Evolutionary conservation across 164 flowering plant species (phyloP).

Genomic region (Vitis amurensis): DNA sequence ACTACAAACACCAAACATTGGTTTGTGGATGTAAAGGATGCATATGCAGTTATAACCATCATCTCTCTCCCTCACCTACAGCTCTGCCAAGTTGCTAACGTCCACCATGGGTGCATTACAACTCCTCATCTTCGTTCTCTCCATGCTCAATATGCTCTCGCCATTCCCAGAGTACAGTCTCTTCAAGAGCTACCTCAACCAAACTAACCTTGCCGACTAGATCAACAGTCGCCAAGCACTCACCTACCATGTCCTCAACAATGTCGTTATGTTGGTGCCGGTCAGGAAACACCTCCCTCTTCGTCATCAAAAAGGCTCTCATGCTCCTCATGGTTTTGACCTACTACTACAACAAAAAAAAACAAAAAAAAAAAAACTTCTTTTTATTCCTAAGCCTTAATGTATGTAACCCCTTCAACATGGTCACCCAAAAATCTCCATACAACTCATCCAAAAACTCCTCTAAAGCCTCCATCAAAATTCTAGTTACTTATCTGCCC

Average conservation of each 20-base stretch:
- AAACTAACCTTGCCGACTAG: constrained; percentile 79
- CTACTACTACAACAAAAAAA: constrained; percentile 67
- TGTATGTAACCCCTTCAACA: too few relatives aligned
- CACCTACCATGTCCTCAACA: constrained; percentile 67
- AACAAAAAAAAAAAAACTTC: too few relatives aligned
- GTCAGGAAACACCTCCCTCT: constrained; percentile 53
- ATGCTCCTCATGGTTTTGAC: constrained; percentile 68
- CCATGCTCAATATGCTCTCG: constrained; percentile 38
- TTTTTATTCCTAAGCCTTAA: too few relatives aligned
- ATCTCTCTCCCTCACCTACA: constrained; percentile 1
- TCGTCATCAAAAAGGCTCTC: constrained; percentile 64
- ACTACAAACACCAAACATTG: too few relatives aligned
- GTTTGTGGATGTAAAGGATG: too few relatives aligned
- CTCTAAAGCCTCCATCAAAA: too few relatives aligned
- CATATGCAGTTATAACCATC: too few relatives aligned
- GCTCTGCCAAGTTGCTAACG: neutral
- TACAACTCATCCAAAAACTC: too few relatives aligned
- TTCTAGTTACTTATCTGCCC: too few relatives aligned
- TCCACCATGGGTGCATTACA: constrained; percentile 17
- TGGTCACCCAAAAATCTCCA: too few relatives aligned
- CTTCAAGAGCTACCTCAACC: constrained; percentile 59
- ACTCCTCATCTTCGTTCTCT: constrained; percentile 17
- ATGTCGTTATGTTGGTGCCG: constrained; percentile 58
- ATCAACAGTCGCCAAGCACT: constrained; percentile 80
- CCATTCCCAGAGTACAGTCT: constrained; percentile 56